Conservation (phyloP, 2,329 filamentous ascomycete species). For the Colletotrichum scovillei region DNA sequence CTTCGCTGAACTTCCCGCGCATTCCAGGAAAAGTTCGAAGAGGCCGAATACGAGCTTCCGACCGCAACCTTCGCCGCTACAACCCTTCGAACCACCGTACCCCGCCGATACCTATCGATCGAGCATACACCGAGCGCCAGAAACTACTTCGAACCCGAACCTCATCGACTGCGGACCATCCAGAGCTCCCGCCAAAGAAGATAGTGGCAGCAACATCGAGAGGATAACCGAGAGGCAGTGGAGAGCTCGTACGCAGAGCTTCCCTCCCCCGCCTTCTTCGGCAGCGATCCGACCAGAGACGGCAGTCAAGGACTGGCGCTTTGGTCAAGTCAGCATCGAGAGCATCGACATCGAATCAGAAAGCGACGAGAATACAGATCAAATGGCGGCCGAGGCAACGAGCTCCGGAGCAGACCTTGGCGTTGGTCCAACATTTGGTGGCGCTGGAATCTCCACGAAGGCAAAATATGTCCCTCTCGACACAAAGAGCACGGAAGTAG, state of each 20-base stretch:
- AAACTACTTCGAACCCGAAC: slow-evolving; percentile 35
- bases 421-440: slow-evolving; percentile 65
- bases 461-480: slow-evolving; percentile 80
- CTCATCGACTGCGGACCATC: slow-evolving; percentile 64
- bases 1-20: slow-evolving; percentile 66
- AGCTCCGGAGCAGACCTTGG: slow-evolving; percentile 62
- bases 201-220: slow-evolving; percentile 48
- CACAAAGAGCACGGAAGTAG: slow-evolving; percentile 79
- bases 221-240: slow-evolving; percentile 54
- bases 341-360: slow-evolving; percentile 76
- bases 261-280: slow-evolving; percentile 54
- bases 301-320: slow-evolving; percentile 79
- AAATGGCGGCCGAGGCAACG: slow-evolving; percentile 50
- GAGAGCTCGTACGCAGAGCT: slow-evolving; percentile 52
- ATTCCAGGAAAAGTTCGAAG: slow-evolving; percentile 47
- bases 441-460: slow-evolving; percentile 81
- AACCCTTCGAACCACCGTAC: slow-evolving; percentile 31
- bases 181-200: slow-evolving; percentile 45
- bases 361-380: slow-evolving; percentile 39
- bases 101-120: slow-evolving; percentile 22
- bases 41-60: background rate
- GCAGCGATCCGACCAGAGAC: slow-evolving; percentile 59
- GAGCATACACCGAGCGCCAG: background rate
- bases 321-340: slow-evolving; percentile 81
- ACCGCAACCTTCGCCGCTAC: slow-evolving; percentile 31